Base-by-base conservation (phyloP, 2,329 filamentous ascomycete species). In the Botryotinia calthae region DNA sequence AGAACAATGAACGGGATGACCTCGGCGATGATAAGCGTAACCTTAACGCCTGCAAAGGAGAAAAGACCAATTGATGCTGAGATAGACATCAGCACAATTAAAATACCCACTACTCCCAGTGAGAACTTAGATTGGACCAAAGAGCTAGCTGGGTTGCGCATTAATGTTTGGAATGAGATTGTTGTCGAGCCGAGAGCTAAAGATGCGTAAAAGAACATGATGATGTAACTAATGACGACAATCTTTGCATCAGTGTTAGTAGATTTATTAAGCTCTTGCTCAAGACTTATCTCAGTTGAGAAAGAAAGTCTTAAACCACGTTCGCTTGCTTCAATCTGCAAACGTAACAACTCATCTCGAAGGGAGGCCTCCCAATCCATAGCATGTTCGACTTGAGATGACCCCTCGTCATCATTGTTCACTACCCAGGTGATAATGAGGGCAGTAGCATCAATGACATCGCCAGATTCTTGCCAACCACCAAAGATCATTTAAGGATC, bases 181-280 rank as follows among this genome's bases (percentile, higher is more conserved):
- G 92, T 94, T 0, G 93, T 96, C 1, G 95, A 97, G 0, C 96
- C 96, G 0, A 99, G 86, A 0, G 96, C 95, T 70, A 99, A 84
- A 9, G 95, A 98, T 6, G 95, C 96, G 80, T 99, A 99, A 75
- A 99, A 84, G 82, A 99, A 99, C 96, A 99, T 99, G 84, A 98
- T 93, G 76, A 98, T 87, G 83, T 99, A 99, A 86, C 95, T 98
- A 82, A 99, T 91, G 71, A 95, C 89, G 37, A 99, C 90, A 79
- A 99, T 99, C 82, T 95, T 98, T 62, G 95, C 97, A 82, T 99
- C 96, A 0, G 96, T 98, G 82, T 99, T 99, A 67, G 94, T 98
- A 54, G 94, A 97, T 83, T 98, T 97, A 85, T 98, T 99, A 73
- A 99, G 86, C 80, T 99, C 96, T 81, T 98, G 88, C 81, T 98